Base-by-base conservation (phyloP, 2,329 filamentous ascomycete genomes). In the Ophiocordyceps camponoti-leonardi region DNA sequence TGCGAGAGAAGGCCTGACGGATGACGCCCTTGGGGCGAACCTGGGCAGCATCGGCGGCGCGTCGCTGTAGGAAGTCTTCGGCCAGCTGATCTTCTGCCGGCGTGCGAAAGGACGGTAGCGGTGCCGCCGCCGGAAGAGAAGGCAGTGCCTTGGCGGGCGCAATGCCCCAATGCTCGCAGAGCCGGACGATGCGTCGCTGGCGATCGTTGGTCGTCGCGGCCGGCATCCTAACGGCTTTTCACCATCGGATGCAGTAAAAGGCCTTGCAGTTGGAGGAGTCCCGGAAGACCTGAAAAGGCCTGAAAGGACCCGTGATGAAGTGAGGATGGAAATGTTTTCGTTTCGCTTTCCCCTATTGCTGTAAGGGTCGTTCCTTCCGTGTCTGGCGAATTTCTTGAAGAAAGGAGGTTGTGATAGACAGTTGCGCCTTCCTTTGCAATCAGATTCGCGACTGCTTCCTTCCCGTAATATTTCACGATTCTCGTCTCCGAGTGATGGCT, bases 11-110 rank as follows among this genome's bases (percentile, higher is more conserved):
- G 11, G 63, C 60, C 30, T 60, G 50, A 2, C 65, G 61, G 3
- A 70, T 56, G 5, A 61, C 56, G 46, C 60, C 61, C 48, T 67
- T 68, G 46, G 60, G 59, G 8, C 63, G 60, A 6, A 54, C 49
- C 45, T 60, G 61, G 26, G 61, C 56, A 10, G 58, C 49, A 35
- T 65, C 62, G 11, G 55, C 52, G 2, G 60, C 61, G 44, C 67
- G 67, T 22, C 65, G 65, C 51, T 70, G 69, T 45, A 78, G 61
- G 28, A 77, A 61, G 31, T 72, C 68, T 45, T 78, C 74, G n/a
- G 73, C 73, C 4, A 62, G 56, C 23, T 63, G 56, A 44, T 77
- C 71, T 50, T 77, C 74, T 45, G 64, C 62, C 1, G 69, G 54
- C 1, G 64, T 67, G 44, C 67, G 65, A 50, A 68, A 67, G 6